phyloP scores from a whole-genome alignment of 2,329 filamentous ascomycete species.

The Cytospora chrysosperma region DNA sequence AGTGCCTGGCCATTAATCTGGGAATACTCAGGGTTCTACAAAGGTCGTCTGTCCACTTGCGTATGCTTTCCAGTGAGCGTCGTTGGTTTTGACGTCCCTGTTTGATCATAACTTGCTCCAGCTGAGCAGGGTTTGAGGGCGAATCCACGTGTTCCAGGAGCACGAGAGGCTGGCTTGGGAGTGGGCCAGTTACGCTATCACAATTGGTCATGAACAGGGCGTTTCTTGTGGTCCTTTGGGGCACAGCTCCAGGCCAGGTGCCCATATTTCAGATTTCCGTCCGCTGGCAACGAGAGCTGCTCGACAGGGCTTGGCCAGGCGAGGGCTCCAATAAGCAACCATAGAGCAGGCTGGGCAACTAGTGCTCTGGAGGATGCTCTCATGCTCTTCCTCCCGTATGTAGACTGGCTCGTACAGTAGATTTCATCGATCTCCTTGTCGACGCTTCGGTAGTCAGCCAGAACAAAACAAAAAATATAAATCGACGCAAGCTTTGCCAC shows the following conservation, averaged over 20 bases:
- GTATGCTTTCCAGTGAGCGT: background rate
- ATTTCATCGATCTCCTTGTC: background rate
- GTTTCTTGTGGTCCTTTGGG: background rate
- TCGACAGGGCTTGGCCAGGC: background rate
- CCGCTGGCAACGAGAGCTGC: background rate
- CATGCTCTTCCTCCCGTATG: background rate
- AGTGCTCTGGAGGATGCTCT: background rate
- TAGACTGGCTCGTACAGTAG: background rate
- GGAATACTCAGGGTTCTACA: background rate
- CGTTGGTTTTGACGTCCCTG: background rate
- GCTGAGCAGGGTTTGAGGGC: background rate
- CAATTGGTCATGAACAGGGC: background rate
- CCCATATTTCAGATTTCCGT: background rate
- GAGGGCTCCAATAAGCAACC: background rate
- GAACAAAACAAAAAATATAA: too few species aligned
- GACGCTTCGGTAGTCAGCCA: conserved; percentile 2
- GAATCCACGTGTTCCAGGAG: background rate
- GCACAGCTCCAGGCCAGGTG: background rate
- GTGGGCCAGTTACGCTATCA: background rate
- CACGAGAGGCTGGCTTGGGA: background rate
- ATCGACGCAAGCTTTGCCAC: background rate
- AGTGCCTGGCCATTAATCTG: background rate
- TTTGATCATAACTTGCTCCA: background rate
- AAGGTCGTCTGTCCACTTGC: background rate
- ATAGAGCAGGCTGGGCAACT: background rate